Evolutionary conservation across 2,329 filamentous ascomycete species (phyloP), one percentile per base, ranked within the genome.

Genomic region (Remersonia thermophila): DNA sequence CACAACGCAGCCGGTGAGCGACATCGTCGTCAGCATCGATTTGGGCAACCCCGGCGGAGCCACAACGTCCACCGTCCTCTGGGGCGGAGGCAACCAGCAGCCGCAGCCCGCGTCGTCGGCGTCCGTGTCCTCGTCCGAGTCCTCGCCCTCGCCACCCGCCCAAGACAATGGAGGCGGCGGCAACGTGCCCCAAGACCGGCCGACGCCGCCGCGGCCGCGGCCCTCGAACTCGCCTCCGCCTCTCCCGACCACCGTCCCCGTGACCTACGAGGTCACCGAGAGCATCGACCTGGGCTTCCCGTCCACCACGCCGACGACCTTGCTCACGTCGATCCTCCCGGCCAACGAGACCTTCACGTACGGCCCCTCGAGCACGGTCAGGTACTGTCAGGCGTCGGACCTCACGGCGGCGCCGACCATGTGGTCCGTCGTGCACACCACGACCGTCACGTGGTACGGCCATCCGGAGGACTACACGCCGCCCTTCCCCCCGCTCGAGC

Each of bases 361-460:
- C 30, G 18, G 6, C 20, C 30, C 41, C 8, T 41, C 39, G 11
- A 18, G 4, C 4, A 26, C 40, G 3, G 15, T 43, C 29, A 47
- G 36, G 30, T 44, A 42, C 37, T 53, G 51, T 40, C 34, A 49
- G 30, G 16, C 40, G 2, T 48, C 50, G 3, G 48, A 52, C 17
- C 14, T 39, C 11, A 29, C 30, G 6, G 35, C 23, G 27, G 17
- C 41, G 11, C 17, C 35, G 3, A 63, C 59, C 26, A 51, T 46
- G 8, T 67, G 60, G 50, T 62, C 59, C 3, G 56, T 71, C 26
- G 50, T 68, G 13, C 59, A 71, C 52, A 69, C 66, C 3, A 55
- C 61, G 15, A 72, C 69, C 2, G 55, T 63, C 33, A 72, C 68
- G 13, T 66, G 68, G 50, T 57, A 50, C 7, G 66, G 62, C 12